phyloP scores from a whole-genome alignment of 169 alveolate genomes.

The Amoebophrya sp. region DNA sequence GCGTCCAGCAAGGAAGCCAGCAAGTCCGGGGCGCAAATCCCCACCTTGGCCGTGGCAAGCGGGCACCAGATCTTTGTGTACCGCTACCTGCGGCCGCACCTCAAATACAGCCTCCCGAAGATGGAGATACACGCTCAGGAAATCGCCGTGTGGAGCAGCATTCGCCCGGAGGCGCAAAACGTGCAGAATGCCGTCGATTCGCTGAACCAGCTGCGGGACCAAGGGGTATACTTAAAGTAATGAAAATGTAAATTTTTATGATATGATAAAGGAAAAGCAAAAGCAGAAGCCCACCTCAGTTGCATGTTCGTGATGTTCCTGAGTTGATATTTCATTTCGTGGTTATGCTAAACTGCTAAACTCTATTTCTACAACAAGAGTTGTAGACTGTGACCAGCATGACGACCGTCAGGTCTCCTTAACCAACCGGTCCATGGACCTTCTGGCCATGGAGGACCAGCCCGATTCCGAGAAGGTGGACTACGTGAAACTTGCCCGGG shows the following conservation, averaged over 20 bases:
- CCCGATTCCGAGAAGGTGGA: neutral
- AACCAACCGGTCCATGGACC: neutral
- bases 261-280: no score
- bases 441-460: conserved; percentile 13
- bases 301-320: neutral
- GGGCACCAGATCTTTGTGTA: conserved; percentile 43
- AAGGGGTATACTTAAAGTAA: neutral
- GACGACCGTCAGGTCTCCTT: neutral
- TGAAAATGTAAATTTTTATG: no score
- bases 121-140: neutral
- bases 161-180: neutral
- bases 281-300: neutral
- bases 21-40: neutral
- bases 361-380: no score
- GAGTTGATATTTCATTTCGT: no score
- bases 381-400: no score
- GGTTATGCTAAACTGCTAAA: no score
- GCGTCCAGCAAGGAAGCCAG: no score
- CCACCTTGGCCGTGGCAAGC: conserved; percentile 46
- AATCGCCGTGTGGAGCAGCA: neutral
- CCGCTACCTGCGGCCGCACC: conserved; percentile 43
- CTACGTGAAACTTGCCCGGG: neutral
- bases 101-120: neutral
- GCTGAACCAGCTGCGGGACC: neutral
- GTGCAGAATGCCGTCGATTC: neutral